Percentiles rank a stretch among this genome's conserved stretches.
phyloP scores from a whole-genome alignment of 2,329 filamentous ascomycete genomes.

The Aplosporella prunicola region DNA sequence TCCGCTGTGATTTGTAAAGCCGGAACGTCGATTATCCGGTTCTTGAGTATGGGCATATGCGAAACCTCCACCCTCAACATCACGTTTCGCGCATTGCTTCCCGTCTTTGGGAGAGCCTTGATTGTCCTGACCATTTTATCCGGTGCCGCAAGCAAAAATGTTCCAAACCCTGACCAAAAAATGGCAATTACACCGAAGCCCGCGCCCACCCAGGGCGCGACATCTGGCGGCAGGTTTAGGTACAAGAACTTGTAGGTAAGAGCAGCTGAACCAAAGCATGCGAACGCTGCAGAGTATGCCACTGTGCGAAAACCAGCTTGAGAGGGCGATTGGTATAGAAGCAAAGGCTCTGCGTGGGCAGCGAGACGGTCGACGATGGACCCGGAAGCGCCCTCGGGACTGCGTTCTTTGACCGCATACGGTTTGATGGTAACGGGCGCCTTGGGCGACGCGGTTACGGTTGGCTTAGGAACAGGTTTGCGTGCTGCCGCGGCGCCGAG shows the following conservation, averaged over 20 bases:
- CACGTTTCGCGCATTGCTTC: conserved; percentile 1
- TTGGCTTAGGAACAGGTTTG: no score
- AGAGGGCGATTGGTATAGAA: conserved; percentile 5
- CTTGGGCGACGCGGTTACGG: no score
- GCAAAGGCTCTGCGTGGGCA: no score
- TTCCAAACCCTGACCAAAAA: conserved; percentile 6
- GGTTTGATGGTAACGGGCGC: no score
- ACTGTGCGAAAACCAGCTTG: conserved; percentile 2
- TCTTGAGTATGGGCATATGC: conserved; percentile 2
- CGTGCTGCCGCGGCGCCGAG: no score
- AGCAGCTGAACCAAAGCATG: conserved; percentile 3
- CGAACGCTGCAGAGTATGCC: conserved; percentile 2
- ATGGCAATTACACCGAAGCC: conserved; percentile 6
- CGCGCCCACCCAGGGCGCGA: conserved; percentile 1
- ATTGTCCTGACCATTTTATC: conserved; percentile 4
- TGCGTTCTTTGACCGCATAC: no score
- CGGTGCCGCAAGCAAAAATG: conserved; percentile 3
- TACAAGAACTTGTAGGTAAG: conserved; percentile 4
- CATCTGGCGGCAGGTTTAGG: background rate
- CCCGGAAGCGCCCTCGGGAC: no score
- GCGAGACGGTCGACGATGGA: no score
- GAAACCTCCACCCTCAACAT: conserved; percentile 4
- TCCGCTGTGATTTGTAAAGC: background rate
- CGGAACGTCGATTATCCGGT: conserved; percentile 1
- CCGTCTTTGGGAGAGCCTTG: conserved; percentile 2